Base-by-base conservation (phyloP, 2,329 filamentous ascomycete genomes). In the Pestalotiopsis sp. region DNA sequence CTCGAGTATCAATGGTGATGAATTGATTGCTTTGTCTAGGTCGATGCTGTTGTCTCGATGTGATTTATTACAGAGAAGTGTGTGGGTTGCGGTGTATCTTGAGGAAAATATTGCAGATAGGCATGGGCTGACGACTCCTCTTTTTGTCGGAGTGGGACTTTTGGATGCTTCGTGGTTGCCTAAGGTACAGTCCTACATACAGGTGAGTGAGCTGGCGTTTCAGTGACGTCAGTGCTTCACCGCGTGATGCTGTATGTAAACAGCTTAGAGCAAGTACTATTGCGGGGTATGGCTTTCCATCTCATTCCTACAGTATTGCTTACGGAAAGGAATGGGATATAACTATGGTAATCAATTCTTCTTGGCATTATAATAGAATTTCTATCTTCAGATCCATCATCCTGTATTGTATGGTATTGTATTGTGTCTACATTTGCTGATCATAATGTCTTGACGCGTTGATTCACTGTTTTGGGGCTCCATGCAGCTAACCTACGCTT, bases 71-170 rank as follows among this genome's bases (percentile, higher is more conserved):
- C 20, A 7, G 14, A 48, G n/a, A 35, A 48, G n/a, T 48, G 14
- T 52, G 44, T 9, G 24, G 4, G 20, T 52, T 52, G 44, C 20
- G 44, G 44, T 52, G 44, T 52, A 52, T 17, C 44, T 52, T 52
- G 44, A 52, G 44, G 6, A 52, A 52, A 52, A 52, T 52, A 52
- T 52, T n/a, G 44, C 44, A 20, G 44, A 52, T 85, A 22, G 48
- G 80, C 73, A 84, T 84, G 65, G 87, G 78, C 11, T 81, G 66
- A 1, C 88, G 79, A 73, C 86, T 86, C 44, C 44, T 52, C 44
- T 52, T 52, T 35, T 52, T 52, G 20, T 52, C 44, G 44, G 44
- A 52, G 44, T 52, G 44, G 44, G 44, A 52, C 44, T 52, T 52
- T n/a, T 52, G 14, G 44, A n/a, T 52, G 17, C 20, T 20, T 52